These are phyloP conservation scores for Phyllosticta ampelicida DNA, from an alignment of 2,329 filamentous ascomycete species.

Conservation along the genomic window DNA sequence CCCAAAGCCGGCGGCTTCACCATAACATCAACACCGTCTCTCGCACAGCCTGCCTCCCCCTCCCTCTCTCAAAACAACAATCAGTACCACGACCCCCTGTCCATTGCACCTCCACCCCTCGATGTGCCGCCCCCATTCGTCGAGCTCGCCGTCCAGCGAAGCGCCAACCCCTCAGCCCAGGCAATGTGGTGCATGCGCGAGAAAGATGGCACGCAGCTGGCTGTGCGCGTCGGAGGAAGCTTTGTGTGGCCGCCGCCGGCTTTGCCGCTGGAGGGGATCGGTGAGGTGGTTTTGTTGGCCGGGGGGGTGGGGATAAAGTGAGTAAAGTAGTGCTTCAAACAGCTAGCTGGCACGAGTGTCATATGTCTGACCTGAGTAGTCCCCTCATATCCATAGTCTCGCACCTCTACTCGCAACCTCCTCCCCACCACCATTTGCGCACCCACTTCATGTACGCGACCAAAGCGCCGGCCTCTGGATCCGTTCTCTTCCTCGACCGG, in stretches of 20 bases:
- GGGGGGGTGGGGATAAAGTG: conserved; percentile 76
- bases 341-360: too few species aligned
- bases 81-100: neutral
- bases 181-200: conserved; percentile 58
- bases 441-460: conserved; percentile 56
- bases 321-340: conserved; percentile 23
- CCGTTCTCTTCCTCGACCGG: conserved; percentile 27
- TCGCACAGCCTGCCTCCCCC: conserved; percentile 17
- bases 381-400: conserved; percentile 66
- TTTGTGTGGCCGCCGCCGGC: conserved; percentile 65
- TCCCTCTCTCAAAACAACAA: neutral
- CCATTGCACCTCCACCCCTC: conserved; percentile 1
- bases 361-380: too few species aligned
- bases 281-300: conserved; percentile 61
- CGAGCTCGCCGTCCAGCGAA: conserved; percentile 68
- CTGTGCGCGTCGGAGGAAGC: conserved; percentile 65
- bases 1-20: conserved; percentile 75
- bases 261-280: conserved; percentile 33
- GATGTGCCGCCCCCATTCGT: conserved; percentile 40
- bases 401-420: conserved; percentile 38
- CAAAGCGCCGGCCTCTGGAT: conserved; percentile 24
- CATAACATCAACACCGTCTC: conserved; percentile 59
- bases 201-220: conserved; percentile 49
- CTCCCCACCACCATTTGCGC: conserved; percentile 25
- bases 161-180: conserved; percentile 61